Evolutionary conservation across 2,329 filamentous ascomycete species (phyloP), one percentile per base, ranked within the genome.

Genomic region (Cladosporium sp.): DNA sequence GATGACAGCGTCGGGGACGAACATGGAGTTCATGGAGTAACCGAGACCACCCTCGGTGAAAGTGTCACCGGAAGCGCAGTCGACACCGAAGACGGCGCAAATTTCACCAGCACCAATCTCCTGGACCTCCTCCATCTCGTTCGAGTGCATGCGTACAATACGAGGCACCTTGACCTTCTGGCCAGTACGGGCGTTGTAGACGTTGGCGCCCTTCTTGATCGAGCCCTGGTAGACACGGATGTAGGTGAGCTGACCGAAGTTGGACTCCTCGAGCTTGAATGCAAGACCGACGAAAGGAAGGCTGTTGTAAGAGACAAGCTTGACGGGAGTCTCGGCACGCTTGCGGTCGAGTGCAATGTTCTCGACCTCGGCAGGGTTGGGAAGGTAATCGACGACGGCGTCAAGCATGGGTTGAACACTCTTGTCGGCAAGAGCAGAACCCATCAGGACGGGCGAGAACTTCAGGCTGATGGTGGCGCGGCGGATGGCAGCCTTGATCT

Each of bases 181-280:
- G 70, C 92, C 87, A 57, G 83, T 94, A 60, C 91, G 84, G 7
- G 91, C 91, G 71, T 97, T 98, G 80, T 85, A 95, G 49, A 98
- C 83, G 67, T 91, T 89, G 65, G 85, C 80, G 43, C 91, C 88
- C 78, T 95, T 97, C 68, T 78, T 85, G 53, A 98, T 76, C 18
- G 84, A 84, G 59, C 93, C 93, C 72, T 98, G 93, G 74, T 98
- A 98, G 51, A 98, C 93, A 60, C 93, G 89, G 56, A 98, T 94
- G 69, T 98, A 98, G 49, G 93, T 98, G 65, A 98, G 80, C 71
- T 98, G 93, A 38, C 93, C 93, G 63, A 95, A 98, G 69, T 95
- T 96, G 73, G 92, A 95, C 73, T 98, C 93, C 77, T 98, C 93
- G 18, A 98, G 83, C 78, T 98, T 98, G 78, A 98, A 98, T 8